Percentiles rank a stretch among this genome's conserved stretches.
phyloP scores from a whole-genome alignment of 208 protist genomes.

The Trypanosoma boissoni region DNA sequence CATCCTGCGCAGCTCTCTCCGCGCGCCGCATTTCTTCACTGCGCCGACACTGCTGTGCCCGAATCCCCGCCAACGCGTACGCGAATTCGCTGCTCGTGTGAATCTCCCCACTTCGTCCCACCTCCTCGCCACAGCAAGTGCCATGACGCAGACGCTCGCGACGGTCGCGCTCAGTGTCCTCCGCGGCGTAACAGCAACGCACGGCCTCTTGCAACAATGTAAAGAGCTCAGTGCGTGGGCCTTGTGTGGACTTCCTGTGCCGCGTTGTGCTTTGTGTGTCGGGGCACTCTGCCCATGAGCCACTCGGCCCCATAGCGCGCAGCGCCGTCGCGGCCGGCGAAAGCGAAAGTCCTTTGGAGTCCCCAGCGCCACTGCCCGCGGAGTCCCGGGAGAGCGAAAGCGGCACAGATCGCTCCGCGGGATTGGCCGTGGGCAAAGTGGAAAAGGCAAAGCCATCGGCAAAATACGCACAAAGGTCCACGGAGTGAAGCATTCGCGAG shows the following conservation, averaged over 20 bases:
- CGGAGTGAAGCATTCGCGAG: conserved; percentile 4
- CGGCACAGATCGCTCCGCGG: background rate
- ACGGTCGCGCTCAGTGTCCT: no score
- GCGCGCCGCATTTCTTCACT: background rate
- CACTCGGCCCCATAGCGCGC: background rate
- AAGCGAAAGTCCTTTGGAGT: background rate
- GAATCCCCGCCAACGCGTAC: conserved; percentile 9
- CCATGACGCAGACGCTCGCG: no score
- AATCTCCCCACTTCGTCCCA: background rate
- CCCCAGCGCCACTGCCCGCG: background rate
- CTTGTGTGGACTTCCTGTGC: background rate
- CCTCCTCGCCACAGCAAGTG: no score
- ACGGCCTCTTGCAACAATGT: conserved; percentile 25
- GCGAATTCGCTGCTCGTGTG: conserved; percentile 6
- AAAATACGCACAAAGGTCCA: conserved; percentile 16
- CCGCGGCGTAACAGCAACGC: conserved; percentile 20
- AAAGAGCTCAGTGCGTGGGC: no score
- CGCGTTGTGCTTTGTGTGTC: no score
- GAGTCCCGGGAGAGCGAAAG: no score
- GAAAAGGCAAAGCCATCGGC: conserved; percentile 20
- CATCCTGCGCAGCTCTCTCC: conserved; percentile 8
- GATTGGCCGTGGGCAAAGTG: background rate
- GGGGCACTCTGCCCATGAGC: no score
- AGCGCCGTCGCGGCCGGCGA: conserved; percentile 21
- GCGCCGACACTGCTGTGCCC: conserved; percentile 11